Evolutionary conservation across 805 yeast species (phyloP).

Genomic region (Clavispora asparagi): DNA sequence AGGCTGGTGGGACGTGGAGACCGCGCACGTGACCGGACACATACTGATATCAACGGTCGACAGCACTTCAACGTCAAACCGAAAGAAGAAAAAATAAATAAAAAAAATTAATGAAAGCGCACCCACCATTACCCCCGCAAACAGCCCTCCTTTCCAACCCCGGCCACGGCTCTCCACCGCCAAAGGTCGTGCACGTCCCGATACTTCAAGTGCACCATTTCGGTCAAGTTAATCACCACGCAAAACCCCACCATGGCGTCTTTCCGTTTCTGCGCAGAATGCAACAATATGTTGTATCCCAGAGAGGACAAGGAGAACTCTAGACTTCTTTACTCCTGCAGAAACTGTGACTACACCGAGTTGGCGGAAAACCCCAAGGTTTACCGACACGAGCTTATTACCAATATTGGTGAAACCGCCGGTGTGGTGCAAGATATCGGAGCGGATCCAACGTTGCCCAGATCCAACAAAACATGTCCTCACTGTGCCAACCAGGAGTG

Average conservation of each 20-base stretch:
- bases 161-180: no score
- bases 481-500: slow-evolving; percentile 82
- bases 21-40: no score
- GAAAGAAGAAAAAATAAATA: no score
- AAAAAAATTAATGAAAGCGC: no score
- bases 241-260: slow-evolving; percentile 59
- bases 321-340: slow-evolving; percentile 80
- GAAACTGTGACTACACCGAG: slow-evolving; percentile 92
- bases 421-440: slow-evolving; percentile 97
- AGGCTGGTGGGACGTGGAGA: no score
- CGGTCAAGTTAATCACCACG: background rate
- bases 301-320: slow-evolving; percentile 83
- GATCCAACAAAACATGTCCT: slow-evolving; percentile 92
- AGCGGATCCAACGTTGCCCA: slow-evolving; percentile 94
- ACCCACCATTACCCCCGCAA: no score
- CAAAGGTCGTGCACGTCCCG: slow-evolving; percentile 4
- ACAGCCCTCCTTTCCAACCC: no score
- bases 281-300: slow-evolving; percentile 98
- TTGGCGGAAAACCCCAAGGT: slow-evolving; percentile 84
- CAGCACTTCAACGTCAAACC: no score
- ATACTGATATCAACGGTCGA: no score
- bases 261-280: slow-evolving; percentile 92
- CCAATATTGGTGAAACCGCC: slow-evolving; percentile 92
- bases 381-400: slow-evolving; percentile 85
- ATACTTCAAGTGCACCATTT: slow-evolving; percentile 1